phyloP scores from a whole-genome alignment of 2,329 filamentous ascomycete species.

The Elsinoe perseae region DNA sequence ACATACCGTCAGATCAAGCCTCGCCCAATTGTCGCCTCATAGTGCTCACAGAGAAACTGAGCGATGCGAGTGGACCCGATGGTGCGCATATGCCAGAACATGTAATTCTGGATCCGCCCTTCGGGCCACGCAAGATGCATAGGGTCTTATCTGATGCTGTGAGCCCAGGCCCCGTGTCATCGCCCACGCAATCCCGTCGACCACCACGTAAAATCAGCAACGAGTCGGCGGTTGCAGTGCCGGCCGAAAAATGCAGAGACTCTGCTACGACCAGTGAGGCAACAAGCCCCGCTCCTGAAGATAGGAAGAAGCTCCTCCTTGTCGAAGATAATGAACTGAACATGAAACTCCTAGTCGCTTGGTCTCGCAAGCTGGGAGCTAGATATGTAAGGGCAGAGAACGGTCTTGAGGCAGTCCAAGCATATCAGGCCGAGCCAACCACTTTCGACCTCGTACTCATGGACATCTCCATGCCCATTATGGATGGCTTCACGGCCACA shows the following conservation, averaged over 20 bases:
- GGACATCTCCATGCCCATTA: constrained; percentile 34
- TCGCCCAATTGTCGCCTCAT: background rate
- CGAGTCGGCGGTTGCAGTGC: background rate
- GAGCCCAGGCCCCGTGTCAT: background rate
- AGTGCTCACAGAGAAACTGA: background rate
- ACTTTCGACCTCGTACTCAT: constrained; percentile 43
- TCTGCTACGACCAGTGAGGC: background rate
- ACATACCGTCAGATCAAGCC: background rate
- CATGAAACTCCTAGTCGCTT: constrained; percentile 24
- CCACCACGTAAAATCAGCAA: background rate
- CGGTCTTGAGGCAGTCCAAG: constrained; percentile 41
- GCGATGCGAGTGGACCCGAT: background rate
- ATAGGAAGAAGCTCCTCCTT: constrained; percentile 22
- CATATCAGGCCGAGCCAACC: constrained; percentile 29
- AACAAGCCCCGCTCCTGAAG: background rate
- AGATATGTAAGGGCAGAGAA: constrained; percentile 32
- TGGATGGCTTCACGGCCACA: constrained; percentile 29
- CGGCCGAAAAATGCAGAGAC: background rate
- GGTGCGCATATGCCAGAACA: background rate
- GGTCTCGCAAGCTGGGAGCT: constrained; percentile 21
- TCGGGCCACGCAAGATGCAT: constrained; percentile 22
- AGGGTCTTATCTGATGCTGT: constrained; percentile 17
- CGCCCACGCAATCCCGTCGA: background rate
- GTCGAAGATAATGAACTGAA: constrained; percentile 32
- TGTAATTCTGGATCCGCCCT: constrained; percentile 14